Percentiles rank a stretch among this genome's conserved stretches.
These are phyloP conservation scores for Aspergillus piperis DNA, from an alignment of 2,329 filamentous ascomycete genomes.

Conservation along the genomic window DNA sequence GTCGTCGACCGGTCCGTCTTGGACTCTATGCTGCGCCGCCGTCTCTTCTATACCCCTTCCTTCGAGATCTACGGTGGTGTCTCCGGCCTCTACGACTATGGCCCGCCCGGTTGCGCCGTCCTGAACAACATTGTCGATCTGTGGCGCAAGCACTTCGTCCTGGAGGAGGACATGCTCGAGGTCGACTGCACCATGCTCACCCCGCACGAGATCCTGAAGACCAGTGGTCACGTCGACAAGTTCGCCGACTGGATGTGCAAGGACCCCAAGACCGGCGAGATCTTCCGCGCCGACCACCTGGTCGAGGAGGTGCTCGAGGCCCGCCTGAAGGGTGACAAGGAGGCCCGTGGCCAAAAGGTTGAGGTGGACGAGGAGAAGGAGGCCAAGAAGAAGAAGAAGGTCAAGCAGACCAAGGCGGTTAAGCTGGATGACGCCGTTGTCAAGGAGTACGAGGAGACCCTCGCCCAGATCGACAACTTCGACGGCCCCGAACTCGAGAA, in stretches of 20 bases:
- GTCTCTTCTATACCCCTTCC: constrained; percentile 90
- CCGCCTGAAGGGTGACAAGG: constrained; percentile 85
- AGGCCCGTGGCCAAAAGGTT: constrained; percentile 78
- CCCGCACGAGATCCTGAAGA: constrained; percentile 91
- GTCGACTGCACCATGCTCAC: constrained; percentile 94
- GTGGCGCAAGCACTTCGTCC: constrained; percentile 91
- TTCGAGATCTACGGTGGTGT: constrained; percentile 96
- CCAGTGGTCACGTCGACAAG: constrained; percentile 93
- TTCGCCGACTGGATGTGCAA: constrained; percentile 99
- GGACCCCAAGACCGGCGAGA: constrained; percentile 95
- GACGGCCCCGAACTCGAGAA: constrained; percentile 80
- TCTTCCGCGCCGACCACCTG: constrained; percentile 92
- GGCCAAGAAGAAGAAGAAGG: constrained; percentile 86
- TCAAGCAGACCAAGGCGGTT: constrained; percentile 72
- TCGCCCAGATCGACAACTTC: constrained; percentile 96
- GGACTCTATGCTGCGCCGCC: constrained; percentile 82
- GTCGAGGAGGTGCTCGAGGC: constrained; percentile 91
- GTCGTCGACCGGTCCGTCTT: constrained; percentile 79
- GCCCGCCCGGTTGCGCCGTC: constrained; percentile 81
- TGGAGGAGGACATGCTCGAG: constrained; percentile 94
- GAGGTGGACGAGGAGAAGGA: constrained; percentile 71
- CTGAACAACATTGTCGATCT: constrained; percentile 84
- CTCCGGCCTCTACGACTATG: constrained; percentile 89
- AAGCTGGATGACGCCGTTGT: constrained; percentile 86
- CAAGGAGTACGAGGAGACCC: constrained; percentile 84